Conservation (phyloP, 768 basidiomycete species). For the Leccinum aurantiacum region DNA sequence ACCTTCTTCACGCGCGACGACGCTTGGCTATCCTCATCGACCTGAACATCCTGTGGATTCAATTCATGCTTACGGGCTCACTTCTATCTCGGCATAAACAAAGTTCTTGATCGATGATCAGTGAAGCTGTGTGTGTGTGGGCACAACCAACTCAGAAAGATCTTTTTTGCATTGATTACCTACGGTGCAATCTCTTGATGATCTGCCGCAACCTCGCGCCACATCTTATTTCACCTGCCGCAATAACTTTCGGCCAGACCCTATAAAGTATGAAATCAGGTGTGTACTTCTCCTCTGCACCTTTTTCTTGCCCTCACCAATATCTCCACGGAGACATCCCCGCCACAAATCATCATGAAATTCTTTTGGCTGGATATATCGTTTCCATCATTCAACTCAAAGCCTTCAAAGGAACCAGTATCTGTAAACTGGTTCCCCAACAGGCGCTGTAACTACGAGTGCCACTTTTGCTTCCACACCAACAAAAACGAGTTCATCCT, state of each 20-base stretch:
- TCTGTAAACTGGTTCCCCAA: conserved; percentile 32
- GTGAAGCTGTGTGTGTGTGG: not conserved
- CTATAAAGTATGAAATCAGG: not conserved
- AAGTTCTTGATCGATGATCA: not conserved
- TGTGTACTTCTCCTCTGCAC: not conserved
- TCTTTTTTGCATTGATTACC: not conserved
- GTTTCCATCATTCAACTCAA: conserved; percentile 14
- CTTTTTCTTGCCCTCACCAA: not conserved
- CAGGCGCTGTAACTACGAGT: conserved; percentile 36
- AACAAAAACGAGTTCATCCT: conserved; percentile 35
- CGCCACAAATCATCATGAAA: conserved; percentile 8
- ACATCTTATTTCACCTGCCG: not conserved
- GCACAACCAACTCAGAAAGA: not conserved
- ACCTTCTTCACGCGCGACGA: not conserved
- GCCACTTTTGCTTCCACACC: conserved; percentile 45
- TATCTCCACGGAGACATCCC: no score
- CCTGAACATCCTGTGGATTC: not conserved
- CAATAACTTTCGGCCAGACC: not conserved
- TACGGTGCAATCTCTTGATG: not conserved
- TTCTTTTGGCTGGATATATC: conserved; percentile 19
- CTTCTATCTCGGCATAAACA: not conserved
- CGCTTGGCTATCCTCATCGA: not conserved
- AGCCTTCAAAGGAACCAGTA: conserved; percentile 16
- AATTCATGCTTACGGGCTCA: not conserved
- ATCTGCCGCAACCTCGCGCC: not conserved